Evolutionary conservation across 176 grass and related monocot species (phyloP).

Genomic region (Saccharum officinarum): DNA sequence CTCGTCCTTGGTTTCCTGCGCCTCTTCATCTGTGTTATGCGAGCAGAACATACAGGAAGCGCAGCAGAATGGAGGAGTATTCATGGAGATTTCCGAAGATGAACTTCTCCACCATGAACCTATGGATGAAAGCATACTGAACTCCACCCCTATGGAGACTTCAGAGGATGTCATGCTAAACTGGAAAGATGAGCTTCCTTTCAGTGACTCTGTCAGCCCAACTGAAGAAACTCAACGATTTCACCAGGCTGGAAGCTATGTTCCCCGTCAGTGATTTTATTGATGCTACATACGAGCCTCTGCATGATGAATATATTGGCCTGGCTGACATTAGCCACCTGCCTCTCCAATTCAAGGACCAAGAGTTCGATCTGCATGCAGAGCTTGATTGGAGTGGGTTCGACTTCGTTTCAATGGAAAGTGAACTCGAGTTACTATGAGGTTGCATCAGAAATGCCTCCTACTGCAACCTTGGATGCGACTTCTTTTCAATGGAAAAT

Average conservation of each 20-base stretch:
- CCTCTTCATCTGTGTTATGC: conserved; percentile 30
- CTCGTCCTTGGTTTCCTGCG: conserved; percentile 24
- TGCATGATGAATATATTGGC: conserved; percentile 43
- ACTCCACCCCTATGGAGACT: conserved; percentile 19
- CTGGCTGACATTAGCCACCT: conserved; percentile 49
- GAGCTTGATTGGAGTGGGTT: conserved; percentile 42
- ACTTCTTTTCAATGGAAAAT: conserved; percentile 29
- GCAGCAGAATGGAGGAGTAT: neutral
- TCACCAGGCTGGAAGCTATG: conserved; percentile 24
- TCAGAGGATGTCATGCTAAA: neutral
- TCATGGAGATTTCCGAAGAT: conserved; percentile 2
- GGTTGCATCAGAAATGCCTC: neutral
- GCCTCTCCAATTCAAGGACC: conserved; percentile 17
- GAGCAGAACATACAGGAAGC: conserved; percentile 20
- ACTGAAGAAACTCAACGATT: conserved; percentile 17
- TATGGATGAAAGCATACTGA: conserved; percentile 9
- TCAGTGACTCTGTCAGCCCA: neutral
- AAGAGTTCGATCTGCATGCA: conserved; percentile 23
- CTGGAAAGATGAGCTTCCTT: conserved; percentile 18
- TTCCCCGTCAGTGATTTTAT: conserved; percentile 34
- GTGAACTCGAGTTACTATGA: conserved; percentile 30
- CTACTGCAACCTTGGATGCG: neutral
- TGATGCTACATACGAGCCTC: neutral
- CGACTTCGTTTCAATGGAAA: conserved; percentile 24
- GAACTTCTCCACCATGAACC: neutral